Conservation (phyloP, 495 filamentous ascomycete species). For the Aspergillus carlsbadensis region DNA sequence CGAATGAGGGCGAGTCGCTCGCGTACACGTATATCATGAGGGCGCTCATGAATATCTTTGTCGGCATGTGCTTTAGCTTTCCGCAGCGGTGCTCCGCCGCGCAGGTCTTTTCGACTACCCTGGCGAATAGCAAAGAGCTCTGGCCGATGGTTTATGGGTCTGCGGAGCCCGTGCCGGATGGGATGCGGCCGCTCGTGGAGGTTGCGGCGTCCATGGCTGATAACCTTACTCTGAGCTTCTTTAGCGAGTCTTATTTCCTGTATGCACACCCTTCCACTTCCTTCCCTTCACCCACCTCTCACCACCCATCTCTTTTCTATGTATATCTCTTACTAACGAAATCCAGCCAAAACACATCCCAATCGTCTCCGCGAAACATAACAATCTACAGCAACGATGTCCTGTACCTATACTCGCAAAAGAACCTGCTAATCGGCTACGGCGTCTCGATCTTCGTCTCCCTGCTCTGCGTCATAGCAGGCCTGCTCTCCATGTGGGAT, state of each 20-base stretch:
- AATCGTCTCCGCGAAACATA: background rate
- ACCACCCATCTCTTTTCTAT: too few species aligned
- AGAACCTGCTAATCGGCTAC: slow-evolving; percentile 6
- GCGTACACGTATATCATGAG: background rate
- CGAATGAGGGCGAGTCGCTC: background rate
- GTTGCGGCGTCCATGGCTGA: background rate
- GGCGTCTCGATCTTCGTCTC: slow-evolving; percentile 5
- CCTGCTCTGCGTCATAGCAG: slow-evolving; percentile 5
- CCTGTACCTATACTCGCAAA: slow-evolving; percentile 4
- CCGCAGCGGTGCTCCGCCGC: background rate
- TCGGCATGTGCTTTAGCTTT: background rate
- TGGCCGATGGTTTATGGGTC: background rate
- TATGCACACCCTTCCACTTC: background rate
- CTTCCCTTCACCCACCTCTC: too few species aligned
- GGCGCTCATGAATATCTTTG: background rate
- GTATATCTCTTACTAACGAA: too few species aligned
- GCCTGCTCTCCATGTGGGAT: slow-evolving; percentile 5
- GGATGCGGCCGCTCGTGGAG: background rate
- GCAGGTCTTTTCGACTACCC: background rate
- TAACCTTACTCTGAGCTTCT: slow-evolving; percentile 1
- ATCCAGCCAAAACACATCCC: background rate
- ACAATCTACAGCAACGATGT: background rate
- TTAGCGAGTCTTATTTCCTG: background rate
- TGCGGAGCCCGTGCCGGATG: background rate
- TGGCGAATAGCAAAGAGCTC: background rate